Conservation (phyloP, 148 eudicot genomes). For the Rheum nobile region DNA sequence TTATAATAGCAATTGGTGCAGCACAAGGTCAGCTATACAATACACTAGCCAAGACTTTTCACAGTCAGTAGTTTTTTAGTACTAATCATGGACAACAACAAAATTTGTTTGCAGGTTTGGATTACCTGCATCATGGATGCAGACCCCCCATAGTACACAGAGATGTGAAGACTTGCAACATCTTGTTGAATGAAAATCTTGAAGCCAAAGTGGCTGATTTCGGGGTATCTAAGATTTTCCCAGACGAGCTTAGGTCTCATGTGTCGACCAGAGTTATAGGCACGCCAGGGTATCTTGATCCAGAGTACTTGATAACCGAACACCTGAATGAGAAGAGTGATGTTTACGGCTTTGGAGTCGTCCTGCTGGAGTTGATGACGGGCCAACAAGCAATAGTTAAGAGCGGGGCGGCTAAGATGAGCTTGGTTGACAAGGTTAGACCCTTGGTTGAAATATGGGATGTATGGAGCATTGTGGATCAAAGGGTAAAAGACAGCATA, state of each 20-base stretch:
- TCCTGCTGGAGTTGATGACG: slow-evolving; percentile 8
- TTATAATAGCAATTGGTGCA: slow-evolving; percentile 27
- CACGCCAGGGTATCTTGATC: slow-evolving; percentile 28
- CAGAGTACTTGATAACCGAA: slow-evolving; percentile 9
- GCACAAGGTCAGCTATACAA: slow-evolving; percentile 24
- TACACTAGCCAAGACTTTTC: neutral
- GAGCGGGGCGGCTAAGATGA: neutral
- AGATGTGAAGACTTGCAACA: slow-evolving; percentile 24
- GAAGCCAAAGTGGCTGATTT: slow-evolving; percentile 27
- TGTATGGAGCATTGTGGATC: slow-evolving; percentile 19
- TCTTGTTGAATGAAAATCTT: slow-evolving; percentile 18
- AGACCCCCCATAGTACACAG: slow-evolving; percentile 27
- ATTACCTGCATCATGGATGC: slow-evolving; percentile 30
- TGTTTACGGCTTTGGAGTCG: slow-evolving; percentile 12
- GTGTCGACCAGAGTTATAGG: slow-evolving; percentile 15
- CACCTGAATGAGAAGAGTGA: slow-evolving; percentile 5
- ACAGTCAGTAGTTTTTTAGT: neutral
- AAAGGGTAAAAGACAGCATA: slow-evolving; percentile 12
- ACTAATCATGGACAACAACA: neutral
- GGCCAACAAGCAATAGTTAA: slow-evolving; percentile 6
- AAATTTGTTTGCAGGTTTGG: slow-evolving; percentile 17
- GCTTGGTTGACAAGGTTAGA: slow-evolving; percentile 20
- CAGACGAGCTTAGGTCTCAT: slow-evolving; percentile 11
- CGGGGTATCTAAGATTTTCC: slow-evolving; percentile 21
- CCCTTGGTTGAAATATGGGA: slow-evolving; percentile 19